A percentile compares a stretch with the other conserved stretches of the same genome.
Evolutionary conservation across 371 early-diverging fungal species (phyloP).

Genomic region (Catenaria anguillulae): DNA sequence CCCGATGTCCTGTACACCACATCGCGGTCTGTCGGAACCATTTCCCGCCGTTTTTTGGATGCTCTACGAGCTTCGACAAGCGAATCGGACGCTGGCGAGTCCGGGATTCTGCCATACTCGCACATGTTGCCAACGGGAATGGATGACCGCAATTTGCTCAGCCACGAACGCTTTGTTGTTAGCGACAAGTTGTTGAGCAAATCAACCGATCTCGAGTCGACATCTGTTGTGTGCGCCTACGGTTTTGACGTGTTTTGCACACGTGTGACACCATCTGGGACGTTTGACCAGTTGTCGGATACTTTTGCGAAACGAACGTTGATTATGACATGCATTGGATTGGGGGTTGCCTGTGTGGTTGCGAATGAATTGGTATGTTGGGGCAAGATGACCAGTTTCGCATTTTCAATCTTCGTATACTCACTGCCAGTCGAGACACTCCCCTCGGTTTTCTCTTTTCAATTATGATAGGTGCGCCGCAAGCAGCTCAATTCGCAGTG

Average conservation of each 20-base stretch:
- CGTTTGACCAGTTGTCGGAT: constrained; percentile 81
- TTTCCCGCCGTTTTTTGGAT: constrained; percentile 67
- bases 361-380: no score
- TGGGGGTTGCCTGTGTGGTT: constrained; percentile 49
- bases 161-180: background rate
- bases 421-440: no score
- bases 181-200: constrained; percentile 37
- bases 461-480: no score
- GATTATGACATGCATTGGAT: constrained; percentile 57
- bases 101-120: constrained; percentile 59
- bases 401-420: no score
- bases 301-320: constrained; percentile 74
- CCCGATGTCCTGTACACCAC: constrained; percentile 59
- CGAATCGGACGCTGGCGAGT: constrained; percentile 52
- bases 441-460: no score
- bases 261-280: constrained; percentile 62
- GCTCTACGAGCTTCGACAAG: constrained; percentile 58
- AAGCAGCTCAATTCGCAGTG: no score
- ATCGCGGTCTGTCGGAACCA: constrained; percentile 49
- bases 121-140: constrained; percentile 49
- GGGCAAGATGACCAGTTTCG: no score
- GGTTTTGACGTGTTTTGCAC: constrained; percentile 81
- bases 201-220: constrained; percentile 79
- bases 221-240: constrained; percentile 67
- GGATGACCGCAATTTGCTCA: background rate